phyloP scores from a whole-genome alignment of 306 rosid genomes.

The Trichosanthes truncata region DNA sequence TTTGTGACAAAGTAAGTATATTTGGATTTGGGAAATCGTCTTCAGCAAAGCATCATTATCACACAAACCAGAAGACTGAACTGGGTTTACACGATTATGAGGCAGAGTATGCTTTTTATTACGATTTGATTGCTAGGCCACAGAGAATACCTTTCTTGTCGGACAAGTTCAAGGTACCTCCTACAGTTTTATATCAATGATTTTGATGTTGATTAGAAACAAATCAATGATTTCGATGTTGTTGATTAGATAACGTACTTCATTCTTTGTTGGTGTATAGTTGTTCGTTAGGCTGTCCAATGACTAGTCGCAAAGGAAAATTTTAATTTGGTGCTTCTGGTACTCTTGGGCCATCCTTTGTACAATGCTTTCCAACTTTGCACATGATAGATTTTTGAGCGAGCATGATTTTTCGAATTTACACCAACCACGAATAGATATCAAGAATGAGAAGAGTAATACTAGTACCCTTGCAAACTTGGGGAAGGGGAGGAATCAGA shows the following conservation, averaged over 20 bases:
- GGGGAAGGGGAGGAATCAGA: neutral
- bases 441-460: neutral
- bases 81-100: slow-evolving; percentile 86
- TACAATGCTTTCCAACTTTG: neutral
- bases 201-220: neutral
- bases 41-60: slow-evolving; percentile 84
- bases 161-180: slow-evolving; percentile 61
- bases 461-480: no score
- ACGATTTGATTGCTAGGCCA: slow-evolving; percentile 47
- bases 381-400: neutral
- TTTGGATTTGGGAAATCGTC: slow-evolving; percentile 83
- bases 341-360: neutral
- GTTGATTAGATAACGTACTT: neutral
- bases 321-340: neutral
- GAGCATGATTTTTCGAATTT: neutral
- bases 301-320: neutral
- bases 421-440: neutral
- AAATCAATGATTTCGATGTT: neutral
- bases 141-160: slow-evolving; percentile 63
- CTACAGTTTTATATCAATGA: slow-evolving; percentile 67
- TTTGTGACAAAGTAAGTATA: slow-evolving; percentile 73
- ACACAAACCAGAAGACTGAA: slow-evolving; percentile 84
- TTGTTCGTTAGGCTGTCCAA: neutral
- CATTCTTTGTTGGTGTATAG: neutral
- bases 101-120: slow-evolving; percentile 81